Percentiles rank a stretch among this genome's conserved stretches.
Evolutionary conservation across 2,329 filamentous ascomycete species (phyloP).

Genomic region (Bisporella sp.): DNA sequence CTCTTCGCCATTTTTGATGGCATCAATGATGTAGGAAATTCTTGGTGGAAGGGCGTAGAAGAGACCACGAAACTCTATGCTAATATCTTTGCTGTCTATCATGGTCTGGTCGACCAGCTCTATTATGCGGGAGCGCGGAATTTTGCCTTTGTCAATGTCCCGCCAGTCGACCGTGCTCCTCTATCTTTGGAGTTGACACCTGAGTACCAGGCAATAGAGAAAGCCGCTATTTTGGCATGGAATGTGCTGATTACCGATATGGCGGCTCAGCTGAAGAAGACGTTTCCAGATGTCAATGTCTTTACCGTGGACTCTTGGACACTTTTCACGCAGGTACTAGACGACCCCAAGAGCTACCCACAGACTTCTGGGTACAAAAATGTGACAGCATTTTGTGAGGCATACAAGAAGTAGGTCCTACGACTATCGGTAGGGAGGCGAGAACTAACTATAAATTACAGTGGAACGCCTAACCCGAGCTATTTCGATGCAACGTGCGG

Average conservation of each 20-base stretch:
- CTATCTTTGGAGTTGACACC: constrained; percentile 35
- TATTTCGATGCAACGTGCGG: constrained; percentile 39
- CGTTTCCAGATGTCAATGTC: constrained; percentile 36
- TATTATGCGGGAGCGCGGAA: constrained; percentile 48
- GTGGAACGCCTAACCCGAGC: constrained; percentile 37
- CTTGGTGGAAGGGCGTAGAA: constrained; percentile 30
- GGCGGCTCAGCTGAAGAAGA: constrained; percentile 27
- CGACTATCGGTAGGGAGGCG: background rate
- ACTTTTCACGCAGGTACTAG: constrained; percentile 45
- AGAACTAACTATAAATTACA: constrained; percentile 18
- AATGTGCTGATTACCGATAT: constrained; percentile 39
- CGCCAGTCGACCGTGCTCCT: constrained; percentile 48
- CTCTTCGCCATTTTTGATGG: constrained; percentile 39
- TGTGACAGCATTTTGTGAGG: constrained; percentile 45
- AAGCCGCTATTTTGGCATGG: constrained; percentile 42
- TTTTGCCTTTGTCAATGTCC: constrained; percentile 53
- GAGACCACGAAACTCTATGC: constrained; percentile 29
- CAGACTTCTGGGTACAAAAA: constrained; percentile 48
- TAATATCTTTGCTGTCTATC: constrained; percentile 37
- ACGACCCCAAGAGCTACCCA: constrained; percentile 40
- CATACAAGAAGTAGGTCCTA: constrained; percentile 44
- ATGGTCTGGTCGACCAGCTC: constrained; percentile 35
- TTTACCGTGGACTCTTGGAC: constrained; percentile 46
- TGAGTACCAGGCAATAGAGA: constrained; percentile 28
- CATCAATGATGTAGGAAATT: constrained; percentile 48